These are phyloP conservation scores for Aspergillus sp. DNA, from an alignment of 2,329 filamentous ascomycete species.

Conservation along the genomic window DNA sequence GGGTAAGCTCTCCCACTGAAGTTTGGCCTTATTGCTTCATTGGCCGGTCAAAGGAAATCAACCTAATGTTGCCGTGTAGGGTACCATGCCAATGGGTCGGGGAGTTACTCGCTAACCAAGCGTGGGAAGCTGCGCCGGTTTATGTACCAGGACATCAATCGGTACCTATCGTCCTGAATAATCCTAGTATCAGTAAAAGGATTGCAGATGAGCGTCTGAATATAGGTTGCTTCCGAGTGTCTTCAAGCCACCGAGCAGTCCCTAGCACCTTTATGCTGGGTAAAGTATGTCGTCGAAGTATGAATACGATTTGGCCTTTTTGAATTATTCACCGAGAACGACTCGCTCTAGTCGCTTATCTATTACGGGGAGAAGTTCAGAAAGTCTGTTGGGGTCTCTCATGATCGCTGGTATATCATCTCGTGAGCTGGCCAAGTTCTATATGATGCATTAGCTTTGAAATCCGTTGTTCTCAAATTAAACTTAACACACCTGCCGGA, in stretches of 20 bases:
- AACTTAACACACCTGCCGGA: constrained; percentile 62
- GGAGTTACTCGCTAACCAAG: neutral
- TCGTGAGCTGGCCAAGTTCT: constrained; percentile 56
- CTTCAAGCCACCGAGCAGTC: neutral
- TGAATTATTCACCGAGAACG: constrained; percentile 20
- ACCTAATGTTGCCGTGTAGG: neutral
- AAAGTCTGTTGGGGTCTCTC: constrained; percentile 76
- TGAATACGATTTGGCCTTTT: neutral
- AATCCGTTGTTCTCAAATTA: neutral
- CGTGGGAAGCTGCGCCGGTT: neutral
- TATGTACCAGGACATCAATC: neutral
- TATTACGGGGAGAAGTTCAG: constrained; percentile 68
- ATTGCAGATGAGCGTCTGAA: neutral
- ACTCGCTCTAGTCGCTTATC: constrained; percentile 64
- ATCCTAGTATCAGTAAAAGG: neutral
- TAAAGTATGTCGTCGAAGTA: neutral
- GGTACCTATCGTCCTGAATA: too few relatives aligned
- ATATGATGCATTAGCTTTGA: constrained; percentile 1
- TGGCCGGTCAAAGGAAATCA: neutral
- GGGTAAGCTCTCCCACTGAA: neutral
- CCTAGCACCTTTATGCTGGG: neutral
- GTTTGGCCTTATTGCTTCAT: neutral
- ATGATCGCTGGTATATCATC: constrained; percentile 76
- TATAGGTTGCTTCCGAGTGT: neutral
- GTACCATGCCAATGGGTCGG: neutral